Base-by-base conservation (phyloP, 306 rosid species). In the Lathyrus aphaca region DNA sequence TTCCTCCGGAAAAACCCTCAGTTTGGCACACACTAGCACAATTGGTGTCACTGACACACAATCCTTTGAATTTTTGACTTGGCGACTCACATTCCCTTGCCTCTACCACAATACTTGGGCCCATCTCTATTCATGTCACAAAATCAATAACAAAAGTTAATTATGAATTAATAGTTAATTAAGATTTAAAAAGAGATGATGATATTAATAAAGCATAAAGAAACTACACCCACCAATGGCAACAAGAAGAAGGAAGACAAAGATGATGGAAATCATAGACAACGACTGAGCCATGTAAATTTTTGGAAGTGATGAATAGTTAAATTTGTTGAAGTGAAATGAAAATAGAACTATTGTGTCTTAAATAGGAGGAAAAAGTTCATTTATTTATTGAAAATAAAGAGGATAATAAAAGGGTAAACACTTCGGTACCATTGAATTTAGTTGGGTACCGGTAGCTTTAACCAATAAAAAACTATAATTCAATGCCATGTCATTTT, bases 1-100 rank as follows among this genome's bases (percentile, higher is more conserved):
- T 21, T 21, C 23, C 23, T 21, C 23, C 23, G 5, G 37, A 1
- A 5, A 30, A 30, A 30, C 37, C 37, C 37, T 30, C 37, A 0
- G 8, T 30, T 5, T 30, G 37, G 8, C 37, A 30, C 8, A 30
- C 37, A 30, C 8, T 30, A 30, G 8, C 37, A 30, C 37, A 30
- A 5, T 30, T 30, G 37, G 8, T 0, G 37, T 30, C 1, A 5
- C 80, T n/a, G n/a, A n/a, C n/a, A n/a, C n/a, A n/a, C n/a, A n/a
- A n/a, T n/a, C n/a, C n/a, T n/a, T n/a, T n/a, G 80, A 79, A 86
- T 2, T 37, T 18, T 6, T 75, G 75, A 79, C 91, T 88, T 63
- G 37, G 56, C 2, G 68, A 42, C 65, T 77, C 80, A 37, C 91
- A 88, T 0, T 45, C 57, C 64, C 84, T 81, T 0, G 78, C 89